phyloP scores from a whole-genome alignment of 345 rosid species.

The Gossypioides kirkii region DNA sequence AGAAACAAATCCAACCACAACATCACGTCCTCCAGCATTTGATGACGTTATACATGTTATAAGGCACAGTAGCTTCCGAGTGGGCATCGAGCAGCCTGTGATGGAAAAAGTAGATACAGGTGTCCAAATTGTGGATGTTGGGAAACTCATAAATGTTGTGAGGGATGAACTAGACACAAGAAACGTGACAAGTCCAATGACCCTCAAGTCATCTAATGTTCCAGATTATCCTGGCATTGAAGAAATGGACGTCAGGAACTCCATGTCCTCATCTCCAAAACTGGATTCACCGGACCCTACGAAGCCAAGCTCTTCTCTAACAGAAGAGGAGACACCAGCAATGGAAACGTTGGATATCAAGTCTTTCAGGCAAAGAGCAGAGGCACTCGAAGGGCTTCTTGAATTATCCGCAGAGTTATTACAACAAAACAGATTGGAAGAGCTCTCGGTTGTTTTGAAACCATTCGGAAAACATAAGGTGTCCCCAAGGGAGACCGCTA shows the following conservation, averaged over 20 bases:
- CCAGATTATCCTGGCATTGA: slow-evolving; percentile 37
- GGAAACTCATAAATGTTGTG: slow-evolving; percentile 69
- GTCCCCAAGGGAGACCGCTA: slow-evolving; percentile 96
- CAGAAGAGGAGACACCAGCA: slow-evolving; percentile 55
- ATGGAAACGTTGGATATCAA: slow-evolving; percentile 75
- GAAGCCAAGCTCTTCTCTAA: slow-evolving; percentile 32
- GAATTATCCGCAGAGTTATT: slow-evolving; percentile 92
- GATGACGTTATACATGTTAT: slow-evolving; percentile 88
- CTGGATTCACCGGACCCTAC: slow-evolving; percentile 33
- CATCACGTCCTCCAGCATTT: slow-evolving; percentile 55
- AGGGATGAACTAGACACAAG: slow-evolving; percentile 70
- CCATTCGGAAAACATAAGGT: slow-evolving; percentile 98
- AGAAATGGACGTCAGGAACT: slow-evolving; percentile 41
- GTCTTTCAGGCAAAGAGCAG: slow-evolving; percentile 93
- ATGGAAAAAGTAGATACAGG: slow-evolving; percentile 84
- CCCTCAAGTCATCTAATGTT: slow-evolving; percentile 34
- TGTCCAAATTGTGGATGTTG: slow-evolving; percentile 65
- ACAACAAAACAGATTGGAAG: slow-evolving; percentile 80
- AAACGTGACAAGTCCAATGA: slow-evolving; percentile 29
- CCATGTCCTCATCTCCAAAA: slow-evolving; percentile 23
- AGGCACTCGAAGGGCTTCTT: slow-evolving; percentile 92
- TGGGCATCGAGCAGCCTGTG: slow-evolving; percentile 80
- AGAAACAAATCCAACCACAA: slow-evolving; percentile 28
- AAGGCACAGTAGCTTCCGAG: slow-evolving; percentile 81
- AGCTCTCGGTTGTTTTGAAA: slow-evolving; percentile 79